A percentile compares a stretch with the other conserved stretches of the same genome.
These are phyloP conservation scores for Fusarium avenaceum DNA, from an alignment of 2,329 filamentous ascomycete species.

Conservation along the genomic window DNA sequence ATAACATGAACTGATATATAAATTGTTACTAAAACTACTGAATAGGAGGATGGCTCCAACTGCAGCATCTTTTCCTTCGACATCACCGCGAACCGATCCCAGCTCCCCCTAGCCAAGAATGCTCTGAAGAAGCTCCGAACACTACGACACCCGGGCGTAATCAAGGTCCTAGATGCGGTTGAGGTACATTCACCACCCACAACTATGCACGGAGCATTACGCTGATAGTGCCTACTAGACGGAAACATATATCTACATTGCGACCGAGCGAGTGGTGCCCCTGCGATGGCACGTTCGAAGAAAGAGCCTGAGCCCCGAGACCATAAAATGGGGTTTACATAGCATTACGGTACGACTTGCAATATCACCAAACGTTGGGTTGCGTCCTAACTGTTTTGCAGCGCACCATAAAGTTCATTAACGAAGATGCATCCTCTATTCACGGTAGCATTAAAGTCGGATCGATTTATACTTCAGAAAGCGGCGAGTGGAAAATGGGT, in stretches of 20 bases:
- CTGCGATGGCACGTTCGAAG: constrained; percentile 91
- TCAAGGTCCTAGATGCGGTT: constrained; percentile 93
- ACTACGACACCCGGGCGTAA: constrained; percentile 91
- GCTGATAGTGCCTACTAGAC: constrained; percentile 69
- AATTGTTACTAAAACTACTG: background rate
- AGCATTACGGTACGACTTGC: constrained; percentile 76
- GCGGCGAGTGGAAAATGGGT: constrained; percentile 96
- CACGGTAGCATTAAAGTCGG: constrained; percentile 88
- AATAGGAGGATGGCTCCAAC: constrained; percentile 89
- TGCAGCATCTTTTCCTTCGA: constrained; percentile 99
- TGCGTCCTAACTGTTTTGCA: constrained; percentile 54
- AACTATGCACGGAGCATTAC: constrained; percentile 1
- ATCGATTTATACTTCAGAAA: constrained; percentile 93
- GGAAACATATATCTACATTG: constrained; percentile 95
- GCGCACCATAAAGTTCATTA: constrained; percentile 96
- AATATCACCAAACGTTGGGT: background rate
- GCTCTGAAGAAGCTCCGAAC: constrained; percentile 94
- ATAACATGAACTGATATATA: background rate
- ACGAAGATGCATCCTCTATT: constrained; percentile 90
- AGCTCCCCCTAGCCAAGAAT: constrained; percentile 89
- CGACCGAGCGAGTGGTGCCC: constrained; percentile 89
- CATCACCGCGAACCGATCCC: constrained; percentile 81
- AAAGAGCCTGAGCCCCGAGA: constrained; percentile 89
- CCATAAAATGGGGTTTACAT: constrained; percentile 95
- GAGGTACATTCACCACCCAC: constrained; percentile 70